Percentiles rank a stretch among this genome's conserved stretches.
phyloP scores from a whole-genome alignment of 768 basidiomycete genomes.

The Boletus reticuloceps region DNA sequence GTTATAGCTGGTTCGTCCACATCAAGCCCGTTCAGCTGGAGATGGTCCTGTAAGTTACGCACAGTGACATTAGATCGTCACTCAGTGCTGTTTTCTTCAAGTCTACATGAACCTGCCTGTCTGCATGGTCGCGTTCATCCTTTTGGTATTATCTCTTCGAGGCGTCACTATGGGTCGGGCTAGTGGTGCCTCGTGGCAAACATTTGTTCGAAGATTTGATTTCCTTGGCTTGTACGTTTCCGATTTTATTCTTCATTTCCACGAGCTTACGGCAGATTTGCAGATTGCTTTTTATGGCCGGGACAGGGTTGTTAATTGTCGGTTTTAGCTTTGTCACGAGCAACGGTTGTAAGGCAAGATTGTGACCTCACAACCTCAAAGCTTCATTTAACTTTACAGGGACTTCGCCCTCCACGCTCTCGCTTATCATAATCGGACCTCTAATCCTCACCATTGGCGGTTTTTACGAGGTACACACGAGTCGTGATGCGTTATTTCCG shows the following conservation, averaged over 20 bases:
- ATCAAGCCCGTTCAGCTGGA: conserved; percentile 52
- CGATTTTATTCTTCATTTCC: conserved; percentile 10
- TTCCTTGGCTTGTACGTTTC: conserved; percentile 71
- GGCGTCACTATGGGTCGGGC: conserved; percentile 46
- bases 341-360: conserved; percentile 56
- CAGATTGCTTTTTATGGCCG: conserved; percentile 72
- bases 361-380: conserved; percentile 1
- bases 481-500: conserved; percentile 72
- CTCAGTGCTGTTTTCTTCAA: conserved; percentile 31
- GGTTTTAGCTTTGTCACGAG: conserved; percentile 77
- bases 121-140: conserved; percentile 55
- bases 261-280: conserved; percentile 18
- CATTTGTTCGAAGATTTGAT: conserved; percentile 60
- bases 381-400: conserved; percentile 42
- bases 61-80: conserved; percentile 8
- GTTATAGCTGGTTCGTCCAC: conserved; percentile 25
- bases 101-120: conserved; percentile 85
- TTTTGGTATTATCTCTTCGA: conserved; percentile 61
- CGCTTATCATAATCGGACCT: conserved; percentile 56
- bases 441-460: conserved; percentile 55
- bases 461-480: conserved; percentile 65
- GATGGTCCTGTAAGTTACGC: conserved; percentile 75
- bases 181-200: conserved; percentile 53
- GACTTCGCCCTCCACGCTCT: conserved; percentile 58
- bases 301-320: conserved; percentile 70